Percentiles rank a stretch among this genome's conserved stretches.
phyloP scores from a whole-genome alignment of 116 monocot species.

The Papilionanthe hybrid region DNA sequence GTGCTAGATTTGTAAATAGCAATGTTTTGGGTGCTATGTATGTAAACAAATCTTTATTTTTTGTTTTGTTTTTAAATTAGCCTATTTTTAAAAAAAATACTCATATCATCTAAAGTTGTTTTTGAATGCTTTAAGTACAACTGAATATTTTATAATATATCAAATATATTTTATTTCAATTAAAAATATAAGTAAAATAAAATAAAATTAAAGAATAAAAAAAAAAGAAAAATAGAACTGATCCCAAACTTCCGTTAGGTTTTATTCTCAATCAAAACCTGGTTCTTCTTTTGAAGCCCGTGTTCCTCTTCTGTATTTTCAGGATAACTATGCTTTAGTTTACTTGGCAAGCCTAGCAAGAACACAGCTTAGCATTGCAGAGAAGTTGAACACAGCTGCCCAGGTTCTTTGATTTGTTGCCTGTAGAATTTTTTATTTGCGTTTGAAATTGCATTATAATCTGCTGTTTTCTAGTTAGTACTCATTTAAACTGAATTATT shows the following conservation, averaged over 20 bases:
- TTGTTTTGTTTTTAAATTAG: no score
- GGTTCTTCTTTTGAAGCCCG: background rate
- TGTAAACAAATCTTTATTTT: no score
- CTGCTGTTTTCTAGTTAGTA: background rate
- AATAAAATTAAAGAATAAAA: no score
- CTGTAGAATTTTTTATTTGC: background rate
- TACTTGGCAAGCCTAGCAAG: constrained; percentile 76
- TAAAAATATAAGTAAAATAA: no score
- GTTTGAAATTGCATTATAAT: background rate
- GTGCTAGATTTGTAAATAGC: no score
- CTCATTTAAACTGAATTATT: background rate
- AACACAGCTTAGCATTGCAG: constrained; percentile 80
- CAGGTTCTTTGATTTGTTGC: constrained; percentile 54
- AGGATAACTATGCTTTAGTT: constrained; percentile 77
- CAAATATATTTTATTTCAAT: no score
- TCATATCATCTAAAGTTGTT: no score
- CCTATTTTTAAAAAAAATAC: no score
- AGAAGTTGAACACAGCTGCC: constrained; percentile 95
- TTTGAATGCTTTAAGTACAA: no score
- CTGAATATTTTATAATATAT: no score
- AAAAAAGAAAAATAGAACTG: no score
- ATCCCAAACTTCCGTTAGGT: background rate
- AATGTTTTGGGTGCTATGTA: no score
- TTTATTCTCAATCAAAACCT: background rate
- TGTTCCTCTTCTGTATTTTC: background rate